Conservation (phyloP, 441 rosid genomes). For the Gossypium davidsonii region DNA sequence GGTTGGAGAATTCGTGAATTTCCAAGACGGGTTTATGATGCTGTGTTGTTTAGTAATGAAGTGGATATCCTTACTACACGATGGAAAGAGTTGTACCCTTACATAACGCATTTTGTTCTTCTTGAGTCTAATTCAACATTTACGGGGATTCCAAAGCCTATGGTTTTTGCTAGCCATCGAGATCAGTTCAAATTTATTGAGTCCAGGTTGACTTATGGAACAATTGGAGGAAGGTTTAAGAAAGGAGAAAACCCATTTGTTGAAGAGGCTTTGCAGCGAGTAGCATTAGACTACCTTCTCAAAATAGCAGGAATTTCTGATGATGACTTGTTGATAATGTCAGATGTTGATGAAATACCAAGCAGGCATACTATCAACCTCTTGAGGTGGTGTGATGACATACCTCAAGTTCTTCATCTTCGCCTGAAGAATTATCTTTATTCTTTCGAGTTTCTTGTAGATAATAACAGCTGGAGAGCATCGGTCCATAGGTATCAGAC, state of each 20-base stretch:
- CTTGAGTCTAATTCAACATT: constrained; percentile 86
- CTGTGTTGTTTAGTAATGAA: constrained; percentile 80
- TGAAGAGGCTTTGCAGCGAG: constrained; percentile 85
- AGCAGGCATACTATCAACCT: constrained; percentile 86
- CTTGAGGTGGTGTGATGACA: constrained; percentile 86
- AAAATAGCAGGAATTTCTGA: constrained; percentile 81
- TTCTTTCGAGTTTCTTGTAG: constrained; percentile 79
- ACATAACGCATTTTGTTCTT: constrained; percentile 72
- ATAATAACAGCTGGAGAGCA: constrained; percentile 91
- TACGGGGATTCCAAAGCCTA: constrained; percentile 63
- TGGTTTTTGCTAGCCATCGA: constrained; percentile 57
- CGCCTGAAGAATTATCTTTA: constrained; percentile 82
- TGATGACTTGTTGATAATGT: constrained; percentile 89
- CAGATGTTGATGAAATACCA: constrained; percentile 95
- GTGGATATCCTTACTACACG: constrained; percentile 66
- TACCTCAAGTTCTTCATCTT: constrained; percentile 69
- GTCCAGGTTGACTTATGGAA: constrained; percentile 75
- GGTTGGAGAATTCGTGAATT: constrained; percentile 79
- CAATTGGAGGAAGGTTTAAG: constrained; percentile 66
- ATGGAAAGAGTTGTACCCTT: constrained; percentile 84
- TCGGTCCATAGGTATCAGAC: constrained; percentile 71
- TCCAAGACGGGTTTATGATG: constrained; percentile 83
- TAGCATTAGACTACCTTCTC: constrained; percentile 74
- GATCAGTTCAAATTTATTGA: constrained; percentile 66
- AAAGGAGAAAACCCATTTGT: constrained; percentile 83